Evolutionary conservation across 169 alveolate genomes (phyloP).

Genomic region (Cryptosporidium sp.): DNA sequence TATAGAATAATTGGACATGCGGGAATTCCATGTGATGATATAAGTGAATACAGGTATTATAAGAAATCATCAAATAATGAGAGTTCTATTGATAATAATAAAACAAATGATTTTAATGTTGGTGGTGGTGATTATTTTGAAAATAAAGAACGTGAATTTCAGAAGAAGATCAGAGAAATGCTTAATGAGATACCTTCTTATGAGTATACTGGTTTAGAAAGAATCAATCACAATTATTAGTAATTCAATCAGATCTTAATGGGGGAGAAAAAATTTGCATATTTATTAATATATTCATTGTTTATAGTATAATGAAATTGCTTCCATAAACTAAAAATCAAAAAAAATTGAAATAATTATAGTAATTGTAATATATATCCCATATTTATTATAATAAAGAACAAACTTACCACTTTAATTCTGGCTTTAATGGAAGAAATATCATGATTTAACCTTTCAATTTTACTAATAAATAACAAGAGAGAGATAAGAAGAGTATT

Average conservation of each 20-base stretch:
- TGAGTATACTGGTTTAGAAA: slow-evolving; percentile 36
- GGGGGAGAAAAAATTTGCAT: neutral
- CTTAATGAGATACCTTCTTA: slow-evolving; percentile 60
- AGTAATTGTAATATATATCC: neutral
- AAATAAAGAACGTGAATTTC: slow-evolving; percentile 25
- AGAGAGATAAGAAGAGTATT: too few relatives aligned
- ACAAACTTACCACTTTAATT: slow-evolving; percentile 55
- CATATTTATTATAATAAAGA: neutral
- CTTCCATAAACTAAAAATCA: slow-evolving; percentile 42
- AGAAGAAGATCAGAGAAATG: slow-evolving; percentile 29
- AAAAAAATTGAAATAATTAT: neutral
- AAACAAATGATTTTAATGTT: neutral
- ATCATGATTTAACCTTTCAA: slow-evolving; percentile 40
- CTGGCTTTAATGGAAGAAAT: slow-evolving; percentile 56
- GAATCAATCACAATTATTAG: slow-evolving; percentile 26
- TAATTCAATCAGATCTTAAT: neutral
- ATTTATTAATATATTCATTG: neutral
- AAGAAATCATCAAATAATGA: neutral
- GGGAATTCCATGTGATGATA: slow-evolving; percentile 70
- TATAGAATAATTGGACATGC: slow-evolving; percentile 33
- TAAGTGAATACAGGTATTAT: slow-evolving; percentile 11
- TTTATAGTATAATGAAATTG: slow-evolving; percentile 14
- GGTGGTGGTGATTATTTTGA: neutral
- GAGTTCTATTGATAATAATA: neutral
- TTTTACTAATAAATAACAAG: slow-evolving; percentile 7